Evolutionary conservation across 2,329 filamentous ascomycete species (phyloP).

Genomic region (Cercospora zeina): DNA sequence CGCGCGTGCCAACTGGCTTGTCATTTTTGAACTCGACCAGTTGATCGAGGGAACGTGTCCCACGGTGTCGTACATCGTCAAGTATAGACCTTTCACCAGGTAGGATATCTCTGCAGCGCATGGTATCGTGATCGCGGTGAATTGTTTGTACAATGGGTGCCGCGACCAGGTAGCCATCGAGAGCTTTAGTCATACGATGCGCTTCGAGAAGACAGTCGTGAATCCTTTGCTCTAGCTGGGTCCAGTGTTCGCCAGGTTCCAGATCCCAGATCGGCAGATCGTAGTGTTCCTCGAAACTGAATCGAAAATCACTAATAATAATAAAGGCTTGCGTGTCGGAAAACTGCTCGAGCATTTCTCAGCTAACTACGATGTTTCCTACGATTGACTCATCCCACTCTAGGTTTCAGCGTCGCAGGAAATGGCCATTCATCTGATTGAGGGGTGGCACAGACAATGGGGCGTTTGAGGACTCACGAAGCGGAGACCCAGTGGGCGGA

Average conservation of each 20-base stretch:
- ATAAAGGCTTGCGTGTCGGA: background rate
- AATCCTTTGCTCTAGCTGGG: background rate
- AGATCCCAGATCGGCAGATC: background rate
- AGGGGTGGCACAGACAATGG: no score
- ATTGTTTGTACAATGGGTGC: background rate
- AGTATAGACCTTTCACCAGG: background rate
- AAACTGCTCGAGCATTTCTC: background rate
- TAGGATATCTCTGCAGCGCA: background rate
- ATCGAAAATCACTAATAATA: background rate
- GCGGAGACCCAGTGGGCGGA: background rate
- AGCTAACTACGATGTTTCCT: background rate
- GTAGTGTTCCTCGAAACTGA: background rate
- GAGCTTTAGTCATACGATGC: background rate
- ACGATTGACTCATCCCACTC: no score
- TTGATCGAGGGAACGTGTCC: background rate
- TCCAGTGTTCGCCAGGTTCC: background rate
- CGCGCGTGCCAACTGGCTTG: background rate
- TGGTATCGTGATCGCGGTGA: background rate
- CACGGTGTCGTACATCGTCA: background rate
- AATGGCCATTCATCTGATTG: no score
- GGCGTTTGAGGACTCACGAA: no score
- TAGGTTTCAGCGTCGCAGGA: no score
- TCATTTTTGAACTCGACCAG: background rate
- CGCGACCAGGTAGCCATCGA: background rate
- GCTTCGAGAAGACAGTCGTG: background rate